Evolutionary conservation across 371 early-diverging fungal genomes (phyloP).

Genomic region (Rhizopus delemar): DNA sequence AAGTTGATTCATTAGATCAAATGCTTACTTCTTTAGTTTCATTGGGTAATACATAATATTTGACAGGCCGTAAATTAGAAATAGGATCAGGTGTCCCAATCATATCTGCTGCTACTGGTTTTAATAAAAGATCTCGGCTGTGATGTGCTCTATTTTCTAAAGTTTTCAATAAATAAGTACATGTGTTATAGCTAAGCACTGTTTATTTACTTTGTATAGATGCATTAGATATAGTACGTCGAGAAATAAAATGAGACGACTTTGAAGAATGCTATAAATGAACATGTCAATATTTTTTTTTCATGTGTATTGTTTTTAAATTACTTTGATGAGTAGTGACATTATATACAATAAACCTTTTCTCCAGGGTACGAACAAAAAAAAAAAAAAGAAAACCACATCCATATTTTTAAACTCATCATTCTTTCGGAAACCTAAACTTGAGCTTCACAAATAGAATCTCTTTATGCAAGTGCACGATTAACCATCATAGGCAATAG

Average conservation of each 20-base stretch:
- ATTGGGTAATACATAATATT: constrained; percentile 58
- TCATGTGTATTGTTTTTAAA: too few species aligned
- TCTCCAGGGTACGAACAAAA: too few species aligned
- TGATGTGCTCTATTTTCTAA: neutral
- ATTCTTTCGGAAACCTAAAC: too few species aligned
- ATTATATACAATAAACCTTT: too few species aligned
- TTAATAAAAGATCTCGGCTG: constrained; percentile 8
- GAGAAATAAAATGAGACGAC: neutral
- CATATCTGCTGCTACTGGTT: constrained; percentile 51
- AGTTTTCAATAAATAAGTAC: neutral
- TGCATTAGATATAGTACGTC: neutral
- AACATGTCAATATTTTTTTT: too few species aligned
- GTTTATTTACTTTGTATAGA: neutral
- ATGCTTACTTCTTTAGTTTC: constrained; percentile 57
- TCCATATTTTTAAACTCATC: too few species aligned
- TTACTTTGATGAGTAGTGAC: too few species aligned
- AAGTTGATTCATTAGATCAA: constrained; percentile 24
- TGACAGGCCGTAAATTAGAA: constrained; percentile 72
- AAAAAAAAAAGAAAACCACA: too few species aligned
- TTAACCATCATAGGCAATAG: too few species aligned
- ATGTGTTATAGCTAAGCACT: neutral
- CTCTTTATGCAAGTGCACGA: too few species aligned
- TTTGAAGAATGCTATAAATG: neutral
- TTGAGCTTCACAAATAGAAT: too few species aligned
- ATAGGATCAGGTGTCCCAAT: constrained; percentile 73